Conservation (phyloP, 2,329 filamentous ascomycete genomes). For the Aspergillus quadricinctus region DNA sequence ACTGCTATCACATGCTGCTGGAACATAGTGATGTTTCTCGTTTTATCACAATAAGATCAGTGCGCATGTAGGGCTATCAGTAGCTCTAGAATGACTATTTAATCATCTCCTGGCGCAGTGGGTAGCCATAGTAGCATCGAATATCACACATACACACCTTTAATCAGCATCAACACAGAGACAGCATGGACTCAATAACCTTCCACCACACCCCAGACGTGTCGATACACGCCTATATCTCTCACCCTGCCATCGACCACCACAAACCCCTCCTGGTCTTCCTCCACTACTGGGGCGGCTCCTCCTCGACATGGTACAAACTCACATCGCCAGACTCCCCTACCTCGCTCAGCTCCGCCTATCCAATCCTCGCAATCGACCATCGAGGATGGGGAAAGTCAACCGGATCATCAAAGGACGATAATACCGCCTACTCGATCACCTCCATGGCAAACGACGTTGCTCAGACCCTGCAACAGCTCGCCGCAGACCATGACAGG, state of each 20-base stretch:
- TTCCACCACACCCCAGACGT: slow-evolving; percentile 4
- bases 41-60: no score
- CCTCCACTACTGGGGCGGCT: slow-evolving; percentile 40
- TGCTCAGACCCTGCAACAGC: slow-evolving; percentile 2
- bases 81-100: no score
- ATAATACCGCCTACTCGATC: slow-evolving; percentile 23
- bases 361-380: slow-evolving; percentile 27
- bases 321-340: slow-evolving; percentile 18
- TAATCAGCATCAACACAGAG: no score
- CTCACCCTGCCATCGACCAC: neutral
- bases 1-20: no score
- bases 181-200: neutral
- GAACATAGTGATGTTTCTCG: no score
- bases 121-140: no score
- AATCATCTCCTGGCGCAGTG: no score
- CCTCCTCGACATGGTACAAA: slow-evolving; percentile 29
- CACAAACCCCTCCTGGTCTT: slow-evolving; percentile 27
- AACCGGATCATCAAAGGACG: slow-evolving; percentile 19
- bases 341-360: slow-evolving; percentile 10
- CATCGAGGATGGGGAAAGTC: slow-evolving; percentile 38
- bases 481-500: slow-evolving; percentile 14
- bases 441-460: slow-evolving; percentile 18
- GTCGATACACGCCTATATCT: slow-evolving; percentile 11
- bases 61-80: no score
- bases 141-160: no score